These are phyloP conservation scores for Pelagophyceae sp. DNA, from an alignment of 352 stramenopile species.

Conservation along the genomic window DNA sequence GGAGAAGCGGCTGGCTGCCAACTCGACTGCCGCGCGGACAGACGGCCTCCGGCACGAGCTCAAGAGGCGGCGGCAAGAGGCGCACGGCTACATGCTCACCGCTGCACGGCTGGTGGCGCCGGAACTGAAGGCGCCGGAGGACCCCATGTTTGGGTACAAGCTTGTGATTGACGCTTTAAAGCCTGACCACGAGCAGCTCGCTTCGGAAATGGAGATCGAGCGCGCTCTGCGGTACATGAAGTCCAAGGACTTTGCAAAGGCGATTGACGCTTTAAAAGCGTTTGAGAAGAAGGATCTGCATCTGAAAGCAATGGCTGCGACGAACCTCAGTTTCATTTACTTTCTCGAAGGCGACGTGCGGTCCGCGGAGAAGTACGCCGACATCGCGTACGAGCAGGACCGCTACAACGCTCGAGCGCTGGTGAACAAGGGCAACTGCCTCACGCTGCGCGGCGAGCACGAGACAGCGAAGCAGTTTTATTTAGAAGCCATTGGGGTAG, in stretches of 20 bases:
- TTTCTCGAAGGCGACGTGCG: slow-evolving; percentile 83
- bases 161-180: slow-evolving; percentile 86
- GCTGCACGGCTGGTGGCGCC: slow-evolving; percentile 82
- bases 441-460: slow-evolving; percentile 83
- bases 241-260: slow-evolving; percentile 82
- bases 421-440: slow-evolving; percentile 94
- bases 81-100: slow-evolving; percentile 78
- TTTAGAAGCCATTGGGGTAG: slow-evolving; percentile 80
- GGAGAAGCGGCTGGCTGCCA: slow-evolving; percentile 16
- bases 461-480: slow-evolving; percentile 85
- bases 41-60: slow-evolving; percentile 40
- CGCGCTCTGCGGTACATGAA: slow-evolving; percentile 70
- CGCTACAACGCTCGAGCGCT: slow-evolving; percentile 90
- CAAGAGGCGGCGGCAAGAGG: slow-evolving; percentile 37
- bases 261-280: slow-evolving; percentile 64
- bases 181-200: slow-evolving; percentile 72
- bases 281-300: slow-evolving; percentile 89
- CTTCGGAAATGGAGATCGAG: slow-evolving; percentile 71
- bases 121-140: slow-evolving; percentile 69
- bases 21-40: slow-evolving; percentile 15
- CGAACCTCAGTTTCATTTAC: slow-evolving; percentile 90
- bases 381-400: slow-evolving; percentile 78
- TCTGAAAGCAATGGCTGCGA: slow-evolving; percentile 82
- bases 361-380: slow-evolving; percentile 78
- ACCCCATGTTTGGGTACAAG: slow-evolving; percentile 80